phyloP scores from a whole-genome alignment of 176 grass and related monocot genomes.

The Hsuehochloa calcarea region DNA sequence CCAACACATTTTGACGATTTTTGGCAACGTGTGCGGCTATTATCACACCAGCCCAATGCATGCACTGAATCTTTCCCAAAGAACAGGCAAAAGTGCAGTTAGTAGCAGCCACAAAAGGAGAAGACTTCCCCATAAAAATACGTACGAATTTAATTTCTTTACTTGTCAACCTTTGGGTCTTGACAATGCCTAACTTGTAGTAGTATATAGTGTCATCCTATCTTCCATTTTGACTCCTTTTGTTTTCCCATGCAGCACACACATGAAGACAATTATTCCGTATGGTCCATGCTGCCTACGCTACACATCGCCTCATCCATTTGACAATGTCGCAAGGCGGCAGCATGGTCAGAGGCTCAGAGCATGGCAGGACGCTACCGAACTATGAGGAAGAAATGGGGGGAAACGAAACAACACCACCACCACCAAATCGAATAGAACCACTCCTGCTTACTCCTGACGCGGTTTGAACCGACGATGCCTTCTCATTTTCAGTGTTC shows the following conservation, averaged over 20 bases:
- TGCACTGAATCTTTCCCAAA: neutral
- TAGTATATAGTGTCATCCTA: neutral
- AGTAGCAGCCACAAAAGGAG: neutral
- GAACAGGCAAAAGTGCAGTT: neutral
- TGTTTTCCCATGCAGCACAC: neutral
- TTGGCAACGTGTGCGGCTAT: neutral
- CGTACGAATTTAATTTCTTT: neutral
- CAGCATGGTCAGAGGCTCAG: neutral
- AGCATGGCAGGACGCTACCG: neutral
- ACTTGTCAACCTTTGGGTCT: conserved; percentile 25
- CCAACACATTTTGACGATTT: neutral
- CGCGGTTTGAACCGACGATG: conserved; percentile 33
- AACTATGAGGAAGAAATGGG: neutral
- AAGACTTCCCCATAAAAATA: neutral
- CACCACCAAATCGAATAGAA: conserved; percentile 4
- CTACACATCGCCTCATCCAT: neutral
- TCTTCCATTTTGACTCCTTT: conserved; percentile 25
- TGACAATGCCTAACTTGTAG: conserved; percentile 36
- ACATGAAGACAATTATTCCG: conserved; percentile 1
- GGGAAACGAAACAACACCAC: neutral
- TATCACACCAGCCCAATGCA: neutral
- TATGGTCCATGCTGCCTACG: neutral
- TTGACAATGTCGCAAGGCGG: conserved; percentile 20
- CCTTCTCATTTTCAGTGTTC: conserved; percentile 9
- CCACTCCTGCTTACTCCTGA: neutral